A percentile compares a stretch with the other conserved stretches of the same genome.
These are phyloP conservation scores for Hypoxylon rubiginosum DNA, from an alignment of 2,329 filamentous ascomycete genomes.

Conservation along the genomic window DNA sequence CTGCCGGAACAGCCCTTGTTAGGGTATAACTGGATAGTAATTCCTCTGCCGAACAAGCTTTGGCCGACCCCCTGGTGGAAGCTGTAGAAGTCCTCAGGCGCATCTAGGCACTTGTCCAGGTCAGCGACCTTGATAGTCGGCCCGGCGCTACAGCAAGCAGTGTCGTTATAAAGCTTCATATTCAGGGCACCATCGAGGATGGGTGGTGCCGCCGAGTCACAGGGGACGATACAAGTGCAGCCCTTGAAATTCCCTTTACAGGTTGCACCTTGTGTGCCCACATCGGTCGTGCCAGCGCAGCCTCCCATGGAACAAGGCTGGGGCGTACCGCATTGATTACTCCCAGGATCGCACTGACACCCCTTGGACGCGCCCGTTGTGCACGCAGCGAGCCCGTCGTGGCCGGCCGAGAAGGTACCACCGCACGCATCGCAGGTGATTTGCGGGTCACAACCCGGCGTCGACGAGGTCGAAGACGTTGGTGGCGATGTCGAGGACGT, in stretches of 20 bases:
- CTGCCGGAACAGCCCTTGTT: constrained; percentile 3
- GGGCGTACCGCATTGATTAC: constrained; percentile 4
- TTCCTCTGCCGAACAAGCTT: constrained; percentile 5
- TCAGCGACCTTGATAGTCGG: neutral
- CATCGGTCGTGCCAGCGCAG: neutral
- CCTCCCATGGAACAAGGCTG: constrained; percentile 3
- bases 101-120: constrained; percentile 2
- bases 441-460: constrained; percentile 1
- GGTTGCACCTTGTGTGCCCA: constrained; percentile 1
- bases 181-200: constrained; percentile 2
- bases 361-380: neutral
- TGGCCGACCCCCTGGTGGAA: constrained; percentile 5
- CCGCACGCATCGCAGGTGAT: constrained; percentile 4
- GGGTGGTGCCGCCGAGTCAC: neutral
- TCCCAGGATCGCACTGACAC: constrained; percentile 4
- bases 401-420: constrained; percentile 3
- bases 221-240: neutral
- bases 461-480: neutral
- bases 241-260: constrained; percentile 3
- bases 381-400: constrained; percentile 2
- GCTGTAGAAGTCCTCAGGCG: neutral
- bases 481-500: neutral
- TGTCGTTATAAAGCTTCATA: constrained; percentile 6
- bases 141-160: constrained; percentile 3
- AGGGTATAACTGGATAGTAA: constrained; percentile 1